These are phyloP conservation scores for Teratosphaeria gauchensis DNA, from an alignment of 2,329 filamentous ascomycete genomes.

Conservation along the genomic window DNA sequence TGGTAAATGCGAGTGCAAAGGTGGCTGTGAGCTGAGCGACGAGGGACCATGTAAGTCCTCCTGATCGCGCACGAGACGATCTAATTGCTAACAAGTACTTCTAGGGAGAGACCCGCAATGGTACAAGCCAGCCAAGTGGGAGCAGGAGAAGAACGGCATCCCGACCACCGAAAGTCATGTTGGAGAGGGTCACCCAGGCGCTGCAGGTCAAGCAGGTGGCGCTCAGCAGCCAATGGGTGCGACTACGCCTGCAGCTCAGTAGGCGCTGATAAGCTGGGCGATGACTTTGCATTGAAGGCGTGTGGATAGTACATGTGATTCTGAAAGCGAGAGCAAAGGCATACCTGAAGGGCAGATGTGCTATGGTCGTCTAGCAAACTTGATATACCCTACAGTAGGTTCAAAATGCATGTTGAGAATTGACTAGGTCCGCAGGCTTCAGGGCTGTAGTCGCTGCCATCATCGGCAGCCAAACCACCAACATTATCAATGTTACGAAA, in stretches of 20 bases:
- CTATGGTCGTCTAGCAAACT: background rate
- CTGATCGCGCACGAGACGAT: background rate
- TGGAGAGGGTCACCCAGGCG: constrained; percentile 19
- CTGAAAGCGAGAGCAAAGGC: background rate
- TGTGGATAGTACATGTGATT: background rate
- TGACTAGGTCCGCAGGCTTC: background rate
- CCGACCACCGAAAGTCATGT: constrained; percentile 22
- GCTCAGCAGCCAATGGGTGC: constrained; percentile 16
- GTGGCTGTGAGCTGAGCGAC: constrained; percentile 80
- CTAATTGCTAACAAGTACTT: constrained; percentile 7
- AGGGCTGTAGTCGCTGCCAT: background rate
- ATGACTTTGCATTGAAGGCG: background rate
- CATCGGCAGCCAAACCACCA: background rate
- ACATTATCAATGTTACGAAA: background rate
- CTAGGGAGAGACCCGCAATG: constrained; percentile 56
- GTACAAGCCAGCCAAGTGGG: constrained; percentile 46
- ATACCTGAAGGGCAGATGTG: background rate
- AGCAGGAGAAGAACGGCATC: constrained; percentile 26
- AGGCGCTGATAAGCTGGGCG: background rate
- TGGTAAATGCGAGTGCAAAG: constrained; percentile 69
- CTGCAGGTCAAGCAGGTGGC: constrained; percentile 9
- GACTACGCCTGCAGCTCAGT: constrained; percentile 8
- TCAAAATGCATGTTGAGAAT: background rate
- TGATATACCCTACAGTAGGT: constrained; percentile 4
- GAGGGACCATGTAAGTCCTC: constrained; percentile 63